Evolutionary conservation across 176 grass and related monocot genomes (phyloP), one percentile per base, ranked within the genome.

Genomic region (Carex kokanica): DNA sequence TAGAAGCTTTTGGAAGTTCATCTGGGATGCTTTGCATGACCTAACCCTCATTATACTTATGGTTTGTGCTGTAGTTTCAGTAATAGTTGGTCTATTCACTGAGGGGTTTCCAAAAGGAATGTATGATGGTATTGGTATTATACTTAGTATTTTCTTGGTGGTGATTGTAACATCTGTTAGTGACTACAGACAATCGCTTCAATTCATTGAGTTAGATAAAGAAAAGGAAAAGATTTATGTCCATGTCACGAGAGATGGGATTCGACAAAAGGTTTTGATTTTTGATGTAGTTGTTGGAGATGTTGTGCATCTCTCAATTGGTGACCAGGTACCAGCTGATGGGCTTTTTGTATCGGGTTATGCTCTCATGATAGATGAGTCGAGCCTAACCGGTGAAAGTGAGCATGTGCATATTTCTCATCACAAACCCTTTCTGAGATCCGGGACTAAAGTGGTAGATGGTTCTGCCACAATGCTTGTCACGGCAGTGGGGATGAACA

Each of bases 21-120:
- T 98, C 15, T 94, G 95, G 95, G 95, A 98, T 84, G 92, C 90
- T 69, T 71, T 98, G 12, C 95, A 98, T 81, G 95, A 98, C 64
- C 64, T 91, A 81, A 98, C 95, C 11, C 75, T 98, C 34, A 88
- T 91, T 70, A 88, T 98, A 85, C 92, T 98, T 49, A 83, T 91
- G 6, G 71, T 93, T 16, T 98, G 95, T 82, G 87, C 90, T 25
- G 14, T 98, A 47, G 69, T 98, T 88, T 94, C 95, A 86, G 49
- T 94, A 64, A 56, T 74, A 25, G 92, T 94, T 53, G 92, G 92
- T 78, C 84, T 98, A 84, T 87, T 83, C 57, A 91, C 90, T 3
- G 69, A 98, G 88, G 95, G 95, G 4, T 94, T 92, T 90, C 95
- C 95, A 6, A 97, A 88, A 84, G 94, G 94, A 78, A 87, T 88